Percentiles rank a stretch among this genome's conserved stretches.
phyloP scores from a whole-genome alignment of 1,139 yeast species.

The Taiozyma sp. region DNA sequence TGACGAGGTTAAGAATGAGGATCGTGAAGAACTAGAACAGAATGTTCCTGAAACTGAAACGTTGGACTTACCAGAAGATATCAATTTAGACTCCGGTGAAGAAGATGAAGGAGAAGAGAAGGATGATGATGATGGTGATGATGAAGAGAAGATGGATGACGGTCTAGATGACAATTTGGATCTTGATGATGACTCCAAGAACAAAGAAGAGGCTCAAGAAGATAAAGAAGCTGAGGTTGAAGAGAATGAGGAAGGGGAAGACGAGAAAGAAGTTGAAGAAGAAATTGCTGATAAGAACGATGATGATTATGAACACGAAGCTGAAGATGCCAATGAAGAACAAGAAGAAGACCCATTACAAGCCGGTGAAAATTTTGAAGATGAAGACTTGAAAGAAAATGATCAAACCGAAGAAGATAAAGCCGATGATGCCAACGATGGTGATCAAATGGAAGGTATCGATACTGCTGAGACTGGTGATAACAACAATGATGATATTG shows the following conservation, averaged over 20 bases:
- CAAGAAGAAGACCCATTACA: constrained; percentile 26
- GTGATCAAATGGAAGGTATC: constrained; percentile 29
- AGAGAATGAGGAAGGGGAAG: constrained; percentile 30
- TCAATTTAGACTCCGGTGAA: constrained; percentile 69
- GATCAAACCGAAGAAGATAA: constrained; percentile 24
- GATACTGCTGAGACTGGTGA: constrained; percentile 44
- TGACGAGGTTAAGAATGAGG: constrained; percentile 70
- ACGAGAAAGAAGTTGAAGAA: constrained; percentile 28
- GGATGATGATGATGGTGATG: constrained; percentile 30
- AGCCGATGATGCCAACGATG: constrained; percentile 25
- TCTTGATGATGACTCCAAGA: constrained; percentile 26
- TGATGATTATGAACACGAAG: constrained; percentile 30
- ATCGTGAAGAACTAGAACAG: constrained; percentile 65
- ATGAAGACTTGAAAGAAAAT: constrained; percentile 28
- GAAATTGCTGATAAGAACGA: constrained; percentile 27
- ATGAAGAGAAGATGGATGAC: constrained; percentile 28
- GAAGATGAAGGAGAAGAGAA: constrained; percentile 49
- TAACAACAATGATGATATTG: constrained; percentile 49
- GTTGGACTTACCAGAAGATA: constrained; percentile 81
- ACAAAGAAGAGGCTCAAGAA: constrained; percentile 28
- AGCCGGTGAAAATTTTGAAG: constrained; percentile 26
- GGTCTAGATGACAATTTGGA: constrained; percentile 25
- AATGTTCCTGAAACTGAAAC: constrained; percentile 79
- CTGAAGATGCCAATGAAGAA: constrained; percentile 24
- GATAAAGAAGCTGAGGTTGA: constrained; percentile 30